Evolutionary conservation across 2,329 filamentous ascomycete species (phyloP).

Genomic region (Teratosphaeria viscida): DNA sequence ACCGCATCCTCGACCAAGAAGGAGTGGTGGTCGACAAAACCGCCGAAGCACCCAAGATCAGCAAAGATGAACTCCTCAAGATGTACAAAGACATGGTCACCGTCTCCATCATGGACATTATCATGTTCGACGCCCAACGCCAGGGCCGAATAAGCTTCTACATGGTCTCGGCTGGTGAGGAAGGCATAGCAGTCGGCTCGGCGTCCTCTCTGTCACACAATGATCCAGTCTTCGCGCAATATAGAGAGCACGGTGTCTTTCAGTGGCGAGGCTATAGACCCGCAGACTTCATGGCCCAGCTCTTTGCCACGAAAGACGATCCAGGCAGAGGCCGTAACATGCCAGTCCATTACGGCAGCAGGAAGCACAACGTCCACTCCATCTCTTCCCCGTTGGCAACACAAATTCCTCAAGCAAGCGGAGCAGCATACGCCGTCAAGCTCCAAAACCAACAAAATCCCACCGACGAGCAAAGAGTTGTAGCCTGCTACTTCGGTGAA

Average conservation of each 20-base stretch:
- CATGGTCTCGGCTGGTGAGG: slow-evolving; percentile 89
- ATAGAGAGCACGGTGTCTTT: slow-evolving; percentile 86
- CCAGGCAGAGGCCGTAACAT: slow-evolving; percentile 78
- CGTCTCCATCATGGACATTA: slow-evolving; percentile 80
- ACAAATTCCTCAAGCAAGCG: slow-evolving; percentile 78
- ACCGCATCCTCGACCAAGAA: slow-evolving; percentile 82
- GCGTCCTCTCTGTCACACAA: slow-evolving; percentile 72
- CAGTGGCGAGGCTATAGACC: slow-evolving; percentile 78
- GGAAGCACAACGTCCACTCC: slow-evolving; percentile 75
- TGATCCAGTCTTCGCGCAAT: slow-evolving; percentile 90
- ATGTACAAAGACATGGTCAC: slow-evolving; percentile 57
- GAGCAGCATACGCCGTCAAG: slow-evolving; percentile 80
- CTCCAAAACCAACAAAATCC: slow-evolving; percentile 66
- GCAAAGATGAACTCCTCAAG: slow-evolving; percentile 48
- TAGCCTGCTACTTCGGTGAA: slow-evolving; percentile 81
- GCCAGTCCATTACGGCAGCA: slow-evolving; percentile 91
- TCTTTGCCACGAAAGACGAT: slow-evolving; percentile 82
- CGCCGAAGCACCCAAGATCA: slow-evolving; percentile 55
- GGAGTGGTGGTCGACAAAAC: slow-evolving; percentile 69
- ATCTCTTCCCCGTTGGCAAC: slow-evolving; percentile 80
- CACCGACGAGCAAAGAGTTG: slow-evolving; percentile 55
- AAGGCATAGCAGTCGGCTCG: slow-evolving; percentile 84
- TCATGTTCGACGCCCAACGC: slow-evolving; percentile 96
- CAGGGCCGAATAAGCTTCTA: slow-evolving; percentile 94
- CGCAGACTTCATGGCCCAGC: slow-evolving; percentile 86